Base-by-base conservation (phyloP, 2,329 filamentous ascomycete genomes). In the Apiospora malaysiana region DNA sequence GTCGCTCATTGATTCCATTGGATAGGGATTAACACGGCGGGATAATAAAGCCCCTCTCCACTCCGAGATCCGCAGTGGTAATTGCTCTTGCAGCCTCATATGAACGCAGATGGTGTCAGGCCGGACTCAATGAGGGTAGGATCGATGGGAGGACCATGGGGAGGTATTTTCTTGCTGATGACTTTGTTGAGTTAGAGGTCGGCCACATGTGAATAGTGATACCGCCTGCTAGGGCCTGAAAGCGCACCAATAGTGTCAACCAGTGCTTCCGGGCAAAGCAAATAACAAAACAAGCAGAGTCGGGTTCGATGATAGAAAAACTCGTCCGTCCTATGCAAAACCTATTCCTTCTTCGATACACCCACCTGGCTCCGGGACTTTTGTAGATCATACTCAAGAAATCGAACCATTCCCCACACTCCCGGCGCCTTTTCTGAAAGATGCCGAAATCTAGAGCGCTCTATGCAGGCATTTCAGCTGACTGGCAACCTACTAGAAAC, bases 371-470 rank as follows among this genome's bases (percentile, higher is more conserved):
- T 8, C 21, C 23, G 14, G 14, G 27, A 10, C 49, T 27, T 8
- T 2, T 40, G 56, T 18, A 37, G 56, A 63, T 63, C 56, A 12
- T 63, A 63, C n/a, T 21, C 32, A 63, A 63, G 56, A 2, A 63
- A 40, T 63, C 56, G 56, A 40, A 40, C 18, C 8, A 63, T 63
- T 63, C 56, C 56, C 56, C 56, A 63, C 56, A n/a, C 25, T 56
- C 10, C 6, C 23, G 25, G 14, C 49, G 23, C 56, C 9, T 63
- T 63, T 63, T 40, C 18, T 63, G 56, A 21, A 18, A n/a, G 56
- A 21, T 63, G 3, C 10, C 7, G 18, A 18, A 16, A 63, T 63
- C 32, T 40, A 63, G 56, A 63, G 32, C 56, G 56, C 18, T 40
- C 32, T 10, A 63, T 18, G 56, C 32, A 40, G 10, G 9, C 32